Evolutionary conservation across 495 filamentous ascomycete species (phyloP).

Genomic region (Annulohypoxylon nitens): DNA sequence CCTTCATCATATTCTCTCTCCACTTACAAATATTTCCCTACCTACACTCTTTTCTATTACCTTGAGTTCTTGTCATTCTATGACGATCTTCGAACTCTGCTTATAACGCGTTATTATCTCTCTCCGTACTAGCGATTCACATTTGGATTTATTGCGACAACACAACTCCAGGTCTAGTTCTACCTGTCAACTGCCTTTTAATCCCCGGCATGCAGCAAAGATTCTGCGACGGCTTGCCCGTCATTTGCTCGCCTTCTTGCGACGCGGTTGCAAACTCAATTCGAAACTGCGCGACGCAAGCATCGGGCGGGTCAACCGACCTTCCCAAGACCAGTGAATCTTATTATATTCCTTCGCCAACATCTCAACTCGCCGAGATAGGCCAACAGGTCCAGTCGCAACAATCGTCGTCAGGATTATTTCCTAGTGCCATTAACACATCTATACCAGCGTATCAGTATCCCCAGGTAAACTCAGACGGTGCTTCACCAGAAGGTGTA

Average conservation of each 20-base stretch:
- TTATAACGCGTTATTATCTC: not conserved
- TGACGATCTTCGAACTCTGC: not conserved
- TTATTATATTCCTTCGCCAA: slow-evolving; percentile 34
- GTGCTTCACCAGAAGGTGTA: slow-evolving; percentile 34
- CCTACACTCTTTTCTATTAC: not conserved
- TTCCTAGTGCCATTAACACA: slow-evolving; percentile 26
- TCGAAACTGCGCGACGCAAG: slow-evolving; percentile 39
- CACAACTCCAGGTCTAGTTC: slow-evolving; percentile 10
- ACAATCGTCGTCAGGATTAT: slow-evolving; percentile 5
- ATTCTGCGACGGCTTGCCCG: slow-evolving; percentile 33
- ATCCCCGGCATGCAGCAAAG: slow-evolving; percentile 35
- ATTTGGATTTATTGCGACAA: slow-evolving; percentile 1
- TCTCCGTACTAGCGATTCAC: not conserved
- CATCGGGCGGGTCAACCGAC: slow-evolving; percentile 27
- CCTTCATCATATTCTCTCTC: not conserved
- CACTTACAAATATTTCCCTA: not conserved
- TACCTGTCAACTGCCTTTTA: slow-evolving; percentile 5
- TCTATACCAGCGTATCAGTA: slow-evolving; percentile 28
- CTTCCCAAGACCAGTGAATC: slow-evolving; percentile 4
- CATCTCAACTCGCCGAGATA: slow-evolving; percentile 24
- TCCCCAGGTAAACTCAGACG: slow-evolving; percentile 15
- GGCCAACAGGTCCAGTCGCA: slow-evolving; percentile 29
- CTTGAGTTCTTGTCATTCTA: slow-evolving; percentile 4
- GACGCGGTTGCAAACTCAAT: slow-evolving; percentile 3
- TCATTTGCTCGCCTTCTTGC: slow-evolving; percentile 21